A percentile compares a stretch with the other conserved stretches of the same genome.
These are phyloP conservation scores for Claviceps monticola DNA, from an alignment of 2,329 filamentous ascomycete species.

Conservation along the genomic window DNA sequence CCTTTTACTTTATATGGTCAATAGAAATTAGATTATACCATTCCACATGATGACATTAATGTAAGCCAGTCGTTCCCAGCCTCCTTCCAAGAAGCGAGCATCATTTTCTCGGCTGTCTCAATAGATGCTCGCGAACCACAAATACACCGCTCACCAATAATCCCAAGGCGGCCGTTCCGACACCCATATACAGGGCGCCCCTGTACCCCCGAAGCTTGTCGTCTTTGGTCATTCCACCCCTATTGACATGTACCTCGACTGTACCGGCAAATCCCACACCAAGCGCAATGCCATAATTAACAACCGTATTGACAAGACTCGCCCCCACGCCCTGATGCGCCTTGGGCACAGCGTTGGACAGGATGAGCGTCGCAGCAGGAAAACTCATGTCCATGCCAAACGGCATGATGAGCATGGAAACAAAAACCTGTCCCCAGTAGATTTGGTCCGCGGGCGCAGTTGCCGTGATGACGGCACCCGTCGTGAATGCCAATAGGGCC, in stretches of 20 bases:
- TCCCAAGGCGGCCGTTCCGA: slow-evolving; percentile 20
- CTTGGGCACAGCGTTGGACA: slow-evolving; percentile 36
- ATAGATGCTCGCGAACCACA: slow-evolving; percentile 1
- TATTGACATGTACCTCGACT: slow-evolving; percentile 32
- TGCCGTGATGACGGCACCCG: slow-evolving; percentile 28
- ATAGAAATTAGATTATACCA: no score
- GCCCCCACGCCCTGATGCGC: slow-evolving; percentile 33
- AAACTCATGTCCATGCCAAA: slow-evolving; percentile 56
- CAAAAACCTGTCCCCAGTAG: slow-evolving; percentile 53
- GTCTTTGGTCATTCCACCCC: slow-evolving; percentile 8
- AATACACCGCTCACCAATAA: slow-evolving; percentile 6
- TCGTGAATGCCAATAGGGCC: slow-evolving; percentile 29
- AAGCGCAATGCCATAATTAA: slow-evolving; percentile 56
- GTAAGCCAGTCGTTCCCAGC: no score
- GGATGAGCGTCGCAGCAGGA: slow-evolving; percentile 45
- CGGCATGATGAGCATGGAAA: slow-evolving; percentile 41
- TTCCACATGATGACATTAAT: no score
- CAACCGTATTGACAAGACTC: slow-evolving; percentile 46
- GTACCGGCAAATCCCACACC: slow-evolving; percentile 54
- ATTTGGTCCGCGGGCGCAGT: slow-evolving; percentile 38
- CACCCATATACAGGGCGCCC: slow-evolving; percentile 19
- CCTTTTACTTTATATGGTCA: no score
- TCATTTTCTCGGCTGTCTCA: not conserved
- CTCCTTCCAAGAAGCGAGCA: no score
- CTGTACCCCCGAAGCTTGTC: slow-evolving; percentile 9